phyloP scores from a whole-genome alignment of 768 basidiomycete genomes.

The Tricholomella constricta region DNA sequence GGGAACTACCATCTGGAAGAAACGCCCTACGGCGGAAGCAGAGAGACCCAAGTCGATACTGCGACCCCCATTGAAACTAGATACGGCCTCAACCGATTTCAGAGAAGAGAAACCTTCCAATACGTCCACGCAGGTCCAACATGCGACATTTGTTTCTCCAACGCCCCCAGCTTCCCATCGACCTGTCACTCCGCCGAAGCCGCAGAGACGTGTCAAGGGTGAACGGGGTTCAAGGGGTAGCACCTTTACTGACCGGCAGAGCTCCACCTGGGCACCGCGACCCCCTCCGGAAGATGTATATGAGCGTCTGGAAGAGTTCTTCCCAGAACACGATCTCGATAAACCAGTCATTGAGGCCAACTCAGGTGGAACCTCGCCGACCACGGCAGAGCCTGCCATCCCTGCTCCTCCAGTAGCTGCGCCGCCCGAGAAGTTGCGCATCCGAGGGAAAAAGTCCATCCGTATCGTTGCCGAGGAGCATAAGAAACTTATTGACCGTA shows the following conservation, averaged over 20 bases:
- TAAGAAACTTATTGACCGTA: constrained; percentile 73
- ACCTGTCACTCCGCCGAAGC: constrained; percentile 22
- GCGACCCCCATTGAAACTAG: constrained; percentile 47
- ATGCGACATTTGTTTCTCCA: constrained; percentile 22
- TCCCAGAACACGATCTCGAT: constrained; percentile 95
- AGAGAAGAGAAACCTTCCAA: constrained; percentile 7
- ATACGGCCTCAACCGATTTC: constrained; percentile 30
- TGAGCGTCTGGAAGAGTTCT: constrained; percentile 90
- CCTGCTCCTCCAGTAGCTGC: constrained; percentile 38
- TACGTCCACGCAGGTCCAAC: constrained; percentile 10
- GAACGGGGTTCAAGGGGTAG: constrained; percentile 41
- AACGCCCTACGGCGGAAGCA: constrained; percentile 34
- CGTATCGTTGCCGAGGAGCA: constrained; percentile 89
- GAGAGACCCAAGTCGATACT: constrained; percentile 30
- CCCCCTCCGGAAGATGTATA: constrained; percentile 93
- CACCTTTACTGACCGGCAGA: constrained; percentile 63
- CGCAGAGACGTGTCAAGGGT: constrained; percentile 29
- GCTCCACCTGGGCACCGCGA: constrained; percentile 85
- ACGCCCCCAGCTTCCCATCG: constrained; percentile 23
- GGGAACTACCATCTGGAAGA: constrained; percentile 48
- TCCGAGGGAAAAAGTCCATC: constrained; percentile 86
- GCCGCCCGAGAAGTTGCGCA: constrained; percentile 40
- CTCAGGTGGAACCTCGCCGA: constrained; percentile 80
- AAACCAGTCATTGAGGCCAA: constrained; percentile 90
- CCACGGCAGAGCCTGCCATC: constrained; percentile 53